These are phyloP conservation scores for Hericium erinaceus DNA, from an alignment of 768 basidiomycete genomes.

Conservation along the genomic window DNA sequence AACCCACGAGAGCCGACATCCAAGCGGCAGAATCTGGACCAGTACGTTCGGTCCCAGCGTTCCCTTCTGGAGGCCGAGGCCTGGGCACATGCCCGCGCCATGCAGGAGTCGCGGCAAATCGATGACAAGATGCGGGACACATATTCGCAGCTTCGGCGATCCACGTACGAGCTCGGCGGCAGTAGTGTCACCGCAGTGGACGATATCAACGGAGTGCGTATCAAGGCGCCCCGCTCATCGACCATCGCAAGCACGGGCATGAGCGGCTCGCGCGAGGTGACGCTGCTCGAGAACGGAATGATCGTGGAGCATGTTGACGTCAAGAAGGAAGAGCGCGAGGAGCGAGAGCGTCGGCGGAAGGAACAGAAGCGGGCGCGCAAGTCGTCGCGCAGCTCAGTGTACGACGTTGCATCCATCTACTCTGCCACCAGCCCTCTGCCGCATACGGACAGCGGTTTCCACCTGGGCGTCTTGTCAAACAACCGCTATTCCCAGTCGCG, in stretches of 20 bases:
- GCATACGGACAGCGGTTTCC: conserved; percentile 49
- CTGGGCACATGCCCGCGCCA: conserved; percentile 64
- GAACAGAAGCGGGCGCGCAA: conserved; percentile 65
- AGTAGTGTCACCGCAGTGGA: conserved; percentile 35
- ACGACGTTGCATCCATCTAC: conserved; percentile 67
- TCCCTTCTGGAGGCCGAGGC: conserved; percentile 77
- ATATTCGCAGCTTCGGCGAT: conserved; percentile 70
- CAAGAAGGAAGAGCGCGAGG: conserved; percentile 68
- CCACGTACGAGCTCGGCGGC: conserved; percentile 60
- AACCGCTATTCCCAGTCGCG: conserved; percentile 5
- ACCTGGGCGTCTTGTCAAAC: conserved; percentile 28
- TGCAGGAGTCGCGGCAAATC: conserved; percentile 67
- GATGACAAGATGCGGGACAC: conserved; percentile 75
- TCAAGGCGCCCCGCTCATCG: conserved; percentile 48
- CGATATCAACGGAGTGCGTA: conserved; percentile 58
- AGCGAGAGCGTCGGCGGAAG: conserved; percentile 59
- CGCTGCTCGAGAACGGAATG: conserved; percentile 80
- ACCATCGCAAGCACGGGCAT: conserved; percentile 24
- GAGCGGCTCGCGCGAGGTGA: conserved; percentile 58
- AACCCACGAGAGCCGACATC: conserved; percentile 87
- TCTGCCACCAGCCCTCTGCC: conserved; percentile 51
- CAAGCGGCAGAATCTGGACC: conserved; percentile 70
- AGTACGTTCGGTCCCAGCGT: conserved; percentile 77
- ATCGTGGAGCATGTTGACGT: conserved; percentile 85
- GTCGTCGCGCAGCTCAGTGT: conserved; percentile 58